Evolutionary conservation across 2,329 filamentous ascomycete genomes (phyloP).

Genomic region (Colletotrichum sp.): DNA sequence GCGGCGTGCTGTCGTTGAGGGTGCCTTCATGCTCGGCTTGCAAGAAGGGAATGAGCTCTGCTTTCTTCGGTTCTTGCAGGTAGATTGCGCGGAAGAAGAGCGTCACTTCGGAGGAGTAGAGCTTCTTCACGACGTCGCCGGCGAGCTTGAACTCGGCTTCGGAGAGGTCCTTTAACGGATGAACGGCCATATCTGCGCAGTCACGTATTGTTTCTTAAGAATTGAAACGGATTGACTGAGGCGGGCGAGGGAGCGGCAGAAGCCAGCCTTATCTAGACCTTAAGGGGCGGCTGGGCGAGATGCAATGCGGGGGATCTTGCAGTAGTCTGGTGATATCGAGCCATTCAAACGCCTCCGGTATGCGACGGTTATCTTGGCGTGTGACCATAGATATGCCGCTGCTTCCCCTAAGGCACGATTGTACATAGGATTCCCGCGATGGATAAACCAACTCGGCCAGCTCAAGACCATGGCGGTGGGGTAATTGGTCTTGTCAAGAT

Average conservation of each 20-base stretch:
- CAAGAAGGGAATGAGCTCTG: constrained; percentile 62
- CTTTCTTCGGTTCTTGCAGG: constrained; percentile 66
- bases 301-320: constrained; percentile 3
- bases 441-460: not conserved
- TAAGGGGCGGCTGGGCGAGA: not conserved
- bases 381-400: not conserved
- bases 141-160: constrained; percentile 54
- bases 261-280: constrained; percentile 2
- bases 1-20: constrained; percentile 44
- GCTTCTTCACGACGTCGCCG: constrained; percentile 47
- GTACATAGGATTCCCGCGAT: not conserved
- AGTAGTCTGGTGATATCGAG: not conserved
- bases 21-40: constrained; percentile 64
- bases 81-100: constrained; percentile 64
- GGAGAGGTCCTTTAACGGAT: constrained; percentile 55
- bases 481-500: not conserved
- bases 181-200: constrained; percentile 24
- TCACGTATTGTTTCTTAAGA: not conserved
- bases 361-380: not conserved
- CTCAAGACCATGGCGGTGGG: not conserved
- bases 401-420: not conserved
- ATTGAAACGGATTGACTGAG: not conserved
- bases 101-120: constrained; percentile 24
- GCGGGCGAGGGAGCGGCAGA: not conserved
- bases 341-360: not conserved